Evolutionary conservation across 2,329 filamentous ascomycete species (phyloP), one percentile per base, ranked within the genome.

Genomic region (Purpureocillium lavendulum): DNA sequence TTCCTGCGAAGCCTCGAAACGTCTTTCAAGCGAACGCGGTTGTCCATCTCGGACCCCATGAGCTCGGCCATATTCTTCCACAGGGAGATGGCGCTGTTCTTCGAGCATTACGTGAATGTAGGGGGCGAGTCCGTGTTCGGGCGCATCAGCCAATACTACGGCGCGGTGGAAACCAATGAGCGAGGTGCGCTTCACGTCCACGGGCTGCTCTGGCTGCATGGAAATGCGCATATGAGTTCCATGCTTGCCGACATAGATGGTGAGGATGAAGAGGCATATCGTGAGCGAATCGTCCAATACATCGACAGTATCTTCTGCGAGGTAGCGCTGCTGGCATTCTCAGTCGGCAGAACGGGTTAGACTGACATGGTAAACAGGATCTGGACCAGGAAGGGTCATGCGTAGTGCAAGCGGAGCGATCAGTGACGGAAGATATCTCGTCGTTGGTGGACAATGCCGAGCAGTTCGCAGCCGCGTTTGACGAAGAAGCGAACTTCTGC

Each of bases 21-120:
- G 4, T 14, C 24, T n/a, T 35, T 30, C 16, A 39, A 36, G 30
- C 7, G 14, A 8, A 31, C 30, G 17, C n/a, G 33, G 13, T 35
- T 41, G 2, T n/a, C 33, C 9, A 36, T 36, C 17, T 29, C 15
- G 16, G 40, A 41, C 30, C 40, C 40, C 8, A 26, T 41, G 2
- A 41, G 40, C 40, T 41, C 40, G 6, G 33, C 35, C 5, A 15
- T 41, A 18, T 41, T 41, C 18, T 41, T 38, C 17, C 32, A 42
- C 29, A 24, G 43, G 6, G 43, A 45, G 34, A 35, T 45, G 13
- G 35, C 31, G 2, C 14, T 45, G 4, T 45, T 45, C 32, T 45
- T 45, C 26, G 16, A 45, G 26, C 28, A 45, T 12, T 45, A 45
- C 26, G 40, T 45, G 2, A 42, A 34, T 26, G 30, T 33, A 2